A percentile compares a stretch with the other conserved stretches of the same genome.
Evolutionary conservation across 2,329 filamentous ascomycete species (phyloP).

Genomic region (Scedosporium minutisporum): DNA sequence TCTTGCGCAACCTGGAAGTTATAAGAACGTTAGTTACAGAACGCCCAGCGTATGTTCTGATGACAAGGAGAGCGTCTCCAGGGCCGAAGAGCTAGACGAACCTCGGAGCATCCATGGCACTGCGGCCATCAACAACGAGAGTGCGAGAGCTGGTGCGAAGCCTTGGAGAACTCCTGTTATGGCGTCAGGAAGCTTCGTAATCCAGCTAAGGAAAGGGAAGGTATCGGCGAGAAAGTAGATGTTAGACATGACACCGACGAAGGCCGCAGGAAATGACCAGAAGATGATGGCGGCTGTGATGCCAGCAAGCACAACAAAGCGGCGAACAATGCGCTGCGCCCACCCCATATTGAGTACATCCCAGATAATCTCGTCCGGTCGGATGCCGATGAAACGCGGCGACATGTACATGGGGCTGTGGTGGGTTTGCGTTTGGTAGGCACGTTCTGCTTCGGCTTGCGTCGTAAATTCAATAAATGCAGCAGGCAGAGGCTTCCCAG

Average conservation of each 20-base stretch:
- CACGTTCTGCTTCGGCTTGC: constrained; percentile 74
- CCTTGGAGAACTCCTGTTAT: constrained; percentile 76
- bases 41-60: background rate
- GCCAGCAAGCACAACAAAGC: constrained; percentile 52
- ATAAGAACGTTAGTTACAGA: background rate
- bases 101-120: constrained; percentile 68
- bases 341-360: constrained; percentile 58
- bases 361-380: constrained; percentile 80
- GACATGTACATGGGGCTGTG: constrained; percentile 76
- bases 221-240: constrained; percentile 57
- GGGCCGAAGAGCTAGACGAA: constrained; percentile 26
- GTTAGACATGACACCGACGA: constrained; percentile 80
- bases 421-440: constrained; percentile 74
- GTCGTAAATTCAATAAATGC: constrained; percentile 90
- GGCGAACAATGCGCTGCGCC: constrained; percentile 67
- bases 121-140: constrained; percentile 74
- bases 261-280: constrained; percentile 67
- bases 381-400: constrained; percentile 73
- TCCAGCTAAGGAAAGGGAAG: constrained; percentile 63
- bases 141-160: constrained; percentile 67
- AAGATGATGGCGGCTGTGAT: constrained; percentile 72
- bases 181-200: constrained; percentile 55
- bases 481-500: constrained; percentile 55
- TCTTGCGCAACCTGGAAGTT: constrained; percentile 51
- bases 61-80: no score